These are phyloP conservation scores for Aspergillus sp. DNA, from an alignment of 2,329 filamentous ascomycete species.

Conservation along the genomic window DNA sequence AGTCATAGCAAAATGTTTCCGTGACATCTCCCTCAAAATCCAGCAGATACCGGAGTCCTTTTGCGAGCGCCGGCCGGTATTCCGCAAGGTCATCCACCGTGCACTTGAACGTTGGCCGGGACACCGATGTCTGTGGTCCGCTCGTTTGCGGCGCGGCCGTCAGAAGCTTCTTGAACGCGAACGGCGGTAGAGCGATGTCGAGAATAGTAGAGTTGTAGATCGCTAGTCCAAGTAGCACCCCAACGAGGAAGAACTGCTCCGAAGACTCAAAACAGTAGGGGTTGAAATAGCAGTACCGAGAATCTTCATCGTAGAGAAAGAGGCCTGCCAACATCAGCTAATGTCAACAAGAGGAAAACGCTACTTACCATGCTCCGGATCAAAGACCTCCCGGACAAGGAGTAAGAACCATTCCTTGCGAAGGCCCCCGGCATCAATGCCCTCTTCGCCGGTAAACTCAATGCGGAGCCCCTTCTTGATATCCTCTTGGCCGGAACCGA, in stretches of 20 bases:
- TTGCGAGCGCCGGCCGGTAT: conserved; percentile 65
- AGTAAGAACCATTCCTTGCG: conserved; percentile 93
- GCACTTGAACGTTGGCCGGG: conserved; percentile 54
- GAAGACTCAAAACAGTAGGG: conserved; percentile 81
- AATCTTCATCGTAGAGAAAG: conserved; percentile 87
- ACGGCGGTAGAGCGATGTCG: conserved; percentile 77
- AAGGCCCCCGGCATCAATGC: conserved; percentile 78
- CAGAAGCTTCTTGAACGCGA: conserved; percentile 79
- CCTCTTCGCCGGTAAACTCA: conserved; percentile 79
- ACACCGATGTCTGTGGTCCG: conserved; percentile 48
- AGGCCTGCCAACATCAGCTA: conserved; percentile 49
- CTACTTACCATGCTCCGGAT: conserved; percentile 70
- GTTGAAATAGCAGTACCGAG: conserved; percentile 87
- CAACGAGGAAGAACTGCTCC: conserved; percentile 84
- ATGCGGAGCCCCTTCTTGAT: conserved; percentile 85
- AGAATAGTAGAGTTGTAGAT: conserved; percentile 94
- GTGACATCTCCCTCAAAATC: conserved; percentile 80
- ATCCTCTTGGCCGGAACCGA: conserved; percentile 70
- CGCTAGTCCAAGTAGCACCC: conserved; percentile 75
- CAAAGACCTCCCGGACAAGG: conserved; percentile 80
- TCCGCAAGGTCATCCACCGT: conserved; percentile 75
- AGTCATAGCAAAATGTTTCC: conserved; percentile 69
- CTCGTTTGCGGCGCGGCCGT: conserved; percentile 60
- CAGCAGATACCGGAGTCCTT: conserved; percentile 64
- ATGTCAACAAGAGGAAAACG: conserved; percentile 1